Percentiles rank a stretch among this genome's conserved stretches.
Conservation (phyloP, 2,329 filamentous ascomycete species). For the Botrytis pseudocinerea region DNA sequence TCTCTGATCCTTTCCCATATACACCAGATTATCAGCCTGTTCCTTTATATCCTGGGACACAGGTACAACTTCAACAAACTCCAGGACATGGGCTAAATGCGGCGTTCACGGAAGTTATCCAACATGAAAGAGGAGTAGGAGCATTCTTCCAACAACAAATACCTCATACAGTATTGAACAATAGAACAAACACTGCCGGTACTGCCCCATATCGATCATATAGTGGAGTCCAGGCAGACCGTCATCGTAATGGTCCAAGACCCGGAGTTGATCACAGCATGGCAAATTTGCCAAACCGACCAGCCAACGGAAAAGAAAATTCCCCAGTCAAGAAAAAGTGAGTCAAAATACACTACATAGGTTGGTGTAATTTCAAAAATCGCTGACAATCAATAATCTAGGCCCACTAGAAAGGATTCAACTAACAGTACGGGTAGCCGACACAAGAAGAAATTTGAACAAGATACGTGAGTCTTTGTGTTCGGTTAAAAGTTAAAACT, state of each 20-base stretch:
- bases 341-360: not conserved
- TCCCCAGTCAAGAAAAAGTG: conserved; percentile 12
- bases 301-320: conserved; percentile 21
- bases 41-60: not conserved
- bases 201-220: not conserved
- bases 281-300: not conserved
- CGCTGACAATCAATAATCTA: not conserved
- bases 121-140: conserved; percentile 20
- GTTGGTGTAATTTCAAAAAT: not conserved
- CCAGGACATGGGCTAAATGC: not conserved
- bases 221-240: not conserved
- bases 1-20: not conserved
- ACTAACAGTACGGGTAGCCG: not conserved
- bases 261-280: not conserved
- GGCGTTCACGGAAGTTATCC: conserved; percentile 16
- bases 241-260: not conserved
- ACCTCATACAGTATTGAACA: not conserved
- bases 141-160: conserved; percentile 17
- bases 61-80: not conserved
- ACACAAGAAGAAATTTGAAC: conserved; percentile 21
- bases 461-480: conserved; percentile 23
- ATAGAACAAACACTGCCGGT: not conserved
- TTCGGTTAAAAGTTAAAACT: not conserved
- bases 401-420: conserved; percentile 7
- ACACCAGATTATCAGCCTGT: not conserved